Percentiles rank a stretch among this genome's conserved stretches.
Conservation (phyloP, 2,329 filamentous ascomycete species). For the Colletotrichum melonis region DNA sequence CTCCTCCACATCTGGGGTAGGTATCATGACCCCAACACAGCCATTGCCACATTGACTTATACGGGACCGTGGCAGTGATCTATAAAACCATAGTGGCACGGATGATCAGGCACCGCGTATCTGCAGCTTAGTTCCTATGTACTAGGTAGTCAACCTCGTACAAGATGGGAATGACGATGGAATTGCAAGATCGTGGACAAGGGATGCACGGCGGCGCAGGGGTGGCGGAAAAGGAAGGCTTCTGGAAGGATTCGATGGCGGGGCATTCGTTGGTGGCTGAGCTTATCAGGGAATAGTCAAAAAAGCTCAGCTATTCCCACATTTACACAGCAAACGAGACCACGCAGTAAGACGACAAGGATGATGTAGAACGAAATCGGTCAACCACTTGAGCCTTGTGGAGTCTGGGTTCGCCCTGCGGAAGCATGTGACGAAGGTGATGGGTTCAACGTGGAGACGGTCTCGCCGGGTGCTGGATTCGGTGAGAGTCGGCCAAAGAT, state of each 20-base stretch:
- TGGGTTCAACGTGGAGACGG: conserved; percentile 5
- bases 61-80: neutral
- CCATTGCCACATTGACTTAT: neutral
- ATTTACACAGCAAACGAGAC: neutral
- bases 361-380: neutral
- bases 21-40: neutral
- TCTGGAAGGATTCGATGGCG: conserved; percentile 29
- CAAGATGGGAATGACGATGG: neutral
- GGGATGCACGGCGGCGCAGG: conserved; percentile 5
- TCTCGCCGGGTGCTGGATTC: conserved; percentile 7
- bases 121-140: too few species aligned
- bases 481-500: neutral
- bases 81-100: neutral
- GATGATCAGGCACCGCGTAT: neutral
- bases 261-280: neutral
- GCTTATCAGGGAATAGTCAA: neutral
- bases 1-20: neutral
- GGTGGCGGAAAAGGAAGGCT: conserved; percentile 32
- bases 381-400: neutral
- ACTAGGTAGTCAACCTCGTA: neutral
- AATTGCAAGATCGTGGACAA: neutral
- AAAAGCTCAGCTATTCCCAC: conserved; percentile 12
- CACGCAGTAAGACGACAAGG: neutral
- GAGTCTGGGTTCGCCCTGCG: neutral
- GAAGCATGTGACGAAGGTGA: neutral